Base-by-base conservation (phyloP, 2,329 filamentous ascomycete genomes). In the Dendryphion nanum region DNA sequence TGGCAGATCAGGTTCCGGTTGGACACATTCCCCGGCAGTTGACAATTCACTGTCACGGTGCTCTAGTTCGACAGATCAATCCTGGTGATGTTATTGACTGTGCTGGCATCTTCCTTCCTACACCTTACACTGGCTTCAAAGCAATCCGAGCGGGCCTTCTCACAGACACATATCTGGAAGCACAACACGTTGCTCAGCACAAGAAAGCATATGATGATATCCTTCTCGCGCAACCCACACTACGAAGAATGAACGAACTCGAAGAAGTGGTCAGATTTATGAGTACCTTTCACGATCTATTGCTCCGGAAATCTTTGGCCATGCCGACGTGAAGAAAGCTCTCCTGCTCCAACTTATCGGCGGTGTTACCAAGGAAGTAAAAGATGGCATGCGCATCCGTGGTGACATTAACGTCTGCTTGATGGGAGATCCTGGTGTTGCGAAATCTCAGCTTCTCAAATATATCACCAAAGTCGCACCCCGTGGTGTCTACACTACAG, bases 391-490 rank as follows among this genome's bases (percentile, higher is more conserved):
- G 93, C 86, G 89, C 58, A 98, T 98, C 63, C 89, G 93, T 77
- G 93, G 93, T 57, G 93, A 98, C 61, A 95, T 98, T 74, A 98
- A 98, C 70, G 85, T 98, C 47, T 97, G 93, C 66, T 73, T 98
- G 59, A 98, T 98, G 93, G 93, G 93, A 77, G 93, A 98, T 61
- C 93, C 93, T 63, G 93, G 93, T 88, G 93, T 98, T 62, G 93
- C 93, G 72, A 98, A 98, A 73, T 98, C 93, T 24, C 93, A 98
- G 73, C 74, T 98, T 51, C 78, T 98, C 51, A 97, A 96, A 71
- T 98, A 98, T 67, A 97, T 98, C 63, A 89, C 89, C 50, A 97
- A 98, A 72, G 93, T 98, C 19, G 91, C 93, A 2, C 93, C 93
- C 45, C 87, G 93, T 47, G 90, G 89, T 55, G 84, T 90, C 10